phyloP scores from a whole-genome alignment of 2,329 filamentous ascomycete species.

The Truncatella angustata region DNA sequence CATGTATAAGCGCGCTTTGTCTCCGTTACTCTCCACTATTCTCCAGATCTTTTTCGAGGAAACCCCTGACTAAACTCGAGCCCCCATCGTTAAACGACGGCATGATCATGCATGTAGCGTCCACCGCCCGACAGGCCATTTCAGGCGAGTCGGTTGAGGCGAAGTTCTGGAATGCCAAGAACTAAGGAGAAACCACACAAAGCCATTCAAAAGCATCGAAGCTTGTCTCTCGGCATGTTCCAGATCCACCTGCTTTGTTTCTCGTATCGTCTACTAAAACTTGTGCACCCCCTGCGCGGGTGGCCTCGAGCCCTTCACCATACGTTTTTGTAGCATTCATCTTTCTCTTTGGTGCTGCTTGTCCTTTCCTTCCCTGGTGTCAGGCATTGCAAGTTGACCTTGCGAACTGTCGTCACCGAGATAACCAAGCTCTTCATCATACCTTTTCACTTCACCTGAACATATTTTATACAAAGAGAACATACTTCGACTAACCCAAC shows the following conservation, averaged over 20 bases:
- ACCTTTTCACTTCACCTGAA: not conserved
- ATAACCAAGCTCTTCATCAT: not conserved
- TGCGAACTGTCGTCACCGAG: not conserved
- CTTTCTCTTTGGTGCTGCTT: not conserved
- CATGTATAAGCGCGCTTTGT: not conserved
- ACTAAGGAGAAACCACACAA: not conserved
- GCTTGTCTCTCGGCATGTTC: not conserved
- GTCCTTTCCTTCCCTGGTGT: not conserved
- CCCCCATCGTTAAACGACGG: no score
- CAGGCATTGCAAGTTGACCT: slow-evolving; percentile 10
- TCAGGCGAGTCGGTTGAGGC: no score
- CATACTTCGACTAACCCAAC: no score
- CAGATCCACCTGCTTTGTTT: not conserved
- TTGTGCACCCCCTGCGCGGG: no score
- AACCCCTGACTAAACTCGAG: no score
- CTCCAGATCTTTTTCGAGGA: not conserved
- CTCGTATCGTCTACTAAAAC: no score
- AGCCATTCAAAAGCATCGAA: not conserved
- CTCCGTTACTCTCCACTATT: not conserved
- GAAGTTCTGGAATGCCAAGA: not conserved
- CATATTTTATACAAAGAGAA: no score
- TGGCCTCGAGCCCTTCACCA: no score
- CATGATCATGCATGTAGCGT: no score
- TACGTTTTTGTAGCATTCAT: not conserved
- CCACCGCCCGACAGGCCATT: no score